Conservation (phyloP, 495 filamentous ascomycete species). For the Eremomyces bilateralis region DNA sequence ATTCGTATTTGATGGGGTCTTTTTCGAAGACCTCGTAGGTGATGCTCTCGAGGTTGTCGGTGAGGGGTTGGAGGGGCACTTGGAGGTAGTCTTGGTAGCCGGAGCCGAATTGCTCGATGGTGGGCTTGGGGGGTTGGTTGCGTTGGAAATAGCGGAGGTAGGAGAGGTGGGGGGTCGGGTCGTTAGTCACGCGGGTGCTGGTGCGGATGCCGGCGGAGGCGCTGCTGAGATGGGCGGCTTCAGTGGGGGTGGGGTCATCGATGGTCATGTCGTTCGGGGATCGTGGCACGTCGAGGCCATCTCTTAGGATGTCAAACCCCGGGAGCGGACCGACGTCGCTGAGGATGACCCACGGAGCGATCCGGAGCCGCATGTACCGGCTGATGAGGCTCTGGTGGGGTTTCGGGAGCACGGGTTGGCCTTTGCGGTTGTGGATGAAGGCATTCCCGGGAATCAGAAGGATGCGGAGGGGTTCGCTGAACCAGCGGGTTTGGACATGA, state of each 20-base stretch:
- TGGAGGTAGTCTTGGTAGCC: slow-evolving; percentile 92
- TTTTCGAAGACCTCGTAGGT: slow-evolving; percentile 99
- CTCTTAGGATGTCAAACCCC: slow-evolving; percentile 29
- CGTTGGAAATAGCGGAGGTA: slow-evolving; percentile 73
- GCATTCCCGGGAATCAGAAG: slow-evolving; percentile 41
- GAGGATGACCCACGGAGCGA: slow-evolving; percentile 59
- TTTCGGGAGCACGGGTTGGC: slow-evolving; percentile 65
- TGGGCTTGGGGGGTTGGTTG: slow-evolving; percentile 43
- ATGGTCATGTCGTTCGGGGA: slow-evolving; percentile 21
- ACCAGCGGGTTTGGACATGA: slow-evolving; percentile 71
- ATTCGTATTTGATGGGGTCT: slow-evolving; percentile 92
- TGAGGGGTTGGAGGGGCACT: slow-evolving; percentile 78
- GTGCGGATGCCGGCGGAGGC: slow-evolving; percentile 20
- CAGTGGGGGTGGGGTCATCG: slow-evolving; percentile 20
- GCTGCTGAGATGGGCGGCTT: slow-evolving; percentile 42
- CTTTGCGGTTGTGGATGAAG: slow-evolving; percentile 59
- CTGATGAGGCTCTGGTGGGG: slow-evolving; percentile 59
- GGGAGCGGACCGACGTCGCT: slow-evolving; percentile 51
- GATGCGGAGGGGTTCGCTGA: slow-evolving; percentile 71
- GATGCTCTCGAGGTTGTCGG: slow-evolving; percentile 88
- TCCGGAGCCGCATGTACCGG: slow-evolving; percentile 63
- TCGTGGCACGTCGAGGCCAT: no score
- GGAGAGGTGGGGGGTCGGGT: slow-evolving; percentile 45
- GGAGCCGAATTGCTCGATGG: slow-evolving; percentile 45
- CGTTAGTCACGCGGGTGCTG: slow-evolving; percentile 22